Evolutionary conservation across 345 rosid genomes (phyloP), one percentile per base, ranked within the genome.

Genomic region (Pistacia integerrima): DNA sequence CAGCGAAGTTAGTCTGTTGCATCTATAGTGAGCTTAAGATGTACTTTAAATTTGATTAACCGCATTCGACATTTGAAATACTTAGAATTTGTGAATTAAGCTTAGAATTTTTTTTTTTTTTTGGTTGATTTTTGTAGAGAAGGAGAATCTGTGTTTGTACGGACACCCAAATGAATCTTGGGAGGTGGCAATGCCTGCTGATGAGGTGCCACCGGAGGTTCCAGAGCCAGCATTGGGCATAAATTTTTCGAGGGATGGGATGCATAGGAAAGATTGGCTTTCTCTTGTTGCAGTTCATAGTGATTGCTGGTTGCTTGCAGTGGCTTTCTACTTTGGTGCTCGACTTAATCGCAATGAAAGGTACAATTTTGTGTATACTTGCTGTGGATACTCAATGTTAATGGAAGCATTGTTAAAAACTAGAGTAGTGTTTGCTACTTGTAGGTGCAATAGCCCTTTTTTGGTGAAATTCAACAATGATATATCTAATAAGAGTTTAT

Each of bases 211-310:
- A 5, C 91, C 94, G 0, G 94, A 91, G 89, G 91, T 91, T 9
- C 92, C 96, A n/a, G 96, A 91, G 88, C 97, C 96, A 17, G 93
- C 92, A 5, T 84, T 93, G 82, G 97, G 97, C 18, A 91, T 93
- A 74, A 93, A 93, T 78, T 93, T 93, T 75, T 92, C 93, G 0
- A 85, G 94, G 82, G 96, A 93, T 84, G 96, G 94, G 6, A 93
- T 93, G 96, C 82, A 83, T 25, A 84, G 91, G 62, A 90, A 91
- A 77, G 94, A 93, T 57, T 93, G 97, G 97, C 90, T 93, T 73
- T 91, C 94, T 0, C 76, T 93, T 66, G 96, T 93, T 65, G 94
- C 94, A 5, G 96, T 93, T 64, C 93, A 91, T 79, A 91, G 96
- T 69, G 96, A 93, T 78, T 93, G 89, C 66, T 93, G 97, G 97